phyloP scores from a whole-genome alignment of 2,329 filamentous ascomycete species.

The Penicillium hesseltinei region DNA sequence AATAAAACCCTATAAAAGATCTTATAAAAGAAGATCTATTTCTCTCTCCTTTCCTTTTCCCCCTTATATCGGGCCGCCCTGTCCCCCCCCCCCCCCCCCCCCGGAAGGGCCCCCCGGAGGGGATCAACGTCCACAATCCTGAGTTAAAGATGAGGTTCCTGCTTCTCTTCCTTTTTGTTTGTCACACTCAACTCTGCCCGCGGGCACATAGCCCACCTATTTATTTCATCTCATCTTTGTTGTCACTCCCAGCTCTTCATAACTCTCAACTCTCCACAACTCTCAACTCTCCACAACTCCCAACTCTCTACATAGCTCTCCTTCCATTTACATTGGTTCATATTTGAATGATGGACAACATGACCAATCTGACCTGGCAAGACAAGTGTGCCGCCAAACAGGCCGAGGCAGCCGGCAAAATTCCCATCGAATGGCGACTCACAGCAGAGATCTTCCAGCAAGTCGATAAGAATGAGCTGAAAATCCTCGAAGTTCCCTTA shows the following conservation, averaged over 20 bases:
- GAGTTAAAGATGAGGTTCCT: background rate
- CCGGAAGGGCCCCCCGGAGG: no score
- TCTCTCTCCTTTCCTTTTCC: no score
- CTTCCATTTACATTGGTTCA: background rate
- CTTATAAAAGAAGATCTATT: no score
- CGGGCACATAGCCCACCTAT: no score
- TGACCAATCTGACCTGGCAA: background rate
- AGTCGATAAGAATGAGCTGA: background rate
- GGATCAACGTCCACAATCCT: background rate
- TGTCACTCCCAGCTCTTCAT: no score
- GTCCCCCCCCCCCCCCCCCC: no score
- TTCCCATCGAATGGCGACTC: background rate
- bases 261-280: no score
- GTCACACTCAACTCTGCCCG: no score
- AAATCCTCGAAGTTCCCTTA: background rate
- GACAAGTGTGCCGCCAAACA: background rate
- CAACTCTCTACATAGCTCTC: background rate
- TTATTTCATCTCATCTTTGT: no score
- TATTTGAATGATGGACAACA: background rate
- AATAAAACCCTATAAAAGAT: no score
- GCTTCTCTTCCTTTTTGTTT: background rate
- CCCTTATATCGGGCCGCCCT: no score
- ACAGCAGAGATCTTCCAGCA: background rate
- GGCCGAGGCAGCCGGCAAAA: background rate
- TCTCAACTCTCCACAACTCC: no score